phyloP scores from a whole-genome alignment of 192 early-diverging fungal genomes.

The Backusella macrospora region DNA sequence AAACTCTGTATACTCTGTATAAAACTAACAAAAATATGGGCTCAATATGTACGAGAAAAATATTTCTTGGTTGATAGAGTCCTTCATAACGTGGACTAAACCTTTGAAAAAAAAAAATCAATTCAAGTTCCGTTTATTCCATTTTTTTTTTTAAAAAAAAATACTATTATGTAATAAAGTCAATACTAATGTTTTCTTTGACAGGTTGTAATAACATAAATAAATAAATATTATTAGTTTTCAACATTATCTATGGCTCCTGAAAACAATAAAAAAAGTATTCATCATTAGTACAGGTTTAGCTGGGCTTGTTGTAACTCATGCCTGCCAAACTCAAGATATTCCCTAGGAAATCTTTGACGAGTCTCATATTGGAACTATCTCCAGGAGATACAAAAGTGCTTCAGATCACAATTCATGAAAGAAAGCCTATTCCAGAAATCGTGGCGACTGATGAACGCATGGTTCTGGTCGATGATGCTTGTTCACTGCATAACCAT shows the following conservation, averaged over 20 bases:
- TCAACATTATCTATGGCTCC: not conserved
- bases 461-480: constrained; percentile 21
- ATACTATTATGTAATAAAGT: too few relatives aligned
- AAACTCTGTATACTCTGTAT: constrained; percentile 9
- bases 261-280: constrained; percentile 2
- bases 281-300: constrained; percentile 29
- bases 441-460: not conserved
- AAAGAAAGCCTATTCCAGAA: not conserved
- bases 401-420: not conserved
- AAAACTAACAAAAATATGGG: constrained; percentile 6
- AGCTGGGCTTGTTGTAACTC: constrained; percentile 22
- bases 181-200: too few relatives aligned
- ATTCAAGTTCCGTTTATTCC: too few relatives aligned
- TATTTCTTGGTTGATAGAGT: constrained; percentile 1
- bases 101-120: not conserved
- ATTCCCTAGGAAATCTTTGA: constrained; percentile 30
- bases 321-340: constrained; percentile 15
- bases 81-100: not conserved
- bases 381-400: not conserved
- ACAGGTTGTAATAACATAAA: too few relatives aligned
- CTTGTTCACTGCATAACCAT: constrained; percentile 26
- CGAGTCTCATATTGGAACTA: constrained; percentile 6
- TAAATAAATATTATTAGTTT: not conserved
- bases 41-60: constrained; percentile 11
- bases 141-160: too few relatives aligned